Evolutionary conservation across 495 filamentous ascomycete species (phyloP), one percentile per base, ranked within the genome.

Genomic region (Aspergillus heteromorphus): DNA sequence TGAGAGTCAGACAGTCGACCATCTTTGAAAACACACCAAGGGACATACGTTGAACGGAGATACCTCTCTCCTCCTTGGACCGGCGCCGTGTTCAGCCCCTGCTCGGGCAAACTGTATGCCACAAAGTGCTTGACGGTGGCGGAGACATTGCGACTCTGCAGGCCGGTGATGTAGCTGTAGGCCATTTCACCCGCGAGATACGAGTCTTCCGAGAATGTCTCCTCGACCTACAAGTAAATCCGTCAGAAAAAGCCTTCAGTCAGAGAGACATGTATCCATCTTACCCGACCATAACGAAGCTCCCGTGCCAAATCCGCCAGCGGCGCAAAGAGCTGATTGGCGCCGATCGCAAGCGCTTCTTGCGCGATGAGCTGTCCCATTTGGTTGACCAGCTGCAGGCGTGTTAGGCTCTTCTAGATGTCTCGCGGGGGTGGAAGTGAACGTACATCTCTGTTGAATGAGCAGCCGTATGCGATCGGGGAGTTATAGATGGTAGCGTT

Each of bases 401-500:
- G 5, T 7, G 36, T 34, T 6, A 43, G 57, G 50, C 48, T 10
- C 19, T 10, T 23, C 14, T 20, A n/a, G 16, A 17, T 2, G 11
- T 18, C 0, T 11, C 9, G 13, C 2, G 13, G 6, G 2, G 2
- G 29, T 20, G 2, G 34, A 16, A 10, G 40, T 29, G 16, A n/a
- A 53, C 57, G 48, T 56, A 73, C 71, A 21, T 71, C 71, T 1
- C 74, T 76, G 50, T 88, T 84, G 59, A 79, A 87, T 4, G 85
- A 83, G 63, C 82, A 86, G 16, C 80, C 84, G 58, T 86, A 79
- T 17, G 71, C 84, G 64, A 89, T 88, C 0, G 85, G 84, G 4
- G 83, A 86, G 61, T 88, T 87, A 75, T 86, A 88, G 45, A 89
- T 87, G 0, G 85, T 87, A 11, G 85, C 85, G 69, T 88, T 87